Evolutionary conservation across 805 yeast species (phyloP).

Genomic region (Candida maris): DNA sequence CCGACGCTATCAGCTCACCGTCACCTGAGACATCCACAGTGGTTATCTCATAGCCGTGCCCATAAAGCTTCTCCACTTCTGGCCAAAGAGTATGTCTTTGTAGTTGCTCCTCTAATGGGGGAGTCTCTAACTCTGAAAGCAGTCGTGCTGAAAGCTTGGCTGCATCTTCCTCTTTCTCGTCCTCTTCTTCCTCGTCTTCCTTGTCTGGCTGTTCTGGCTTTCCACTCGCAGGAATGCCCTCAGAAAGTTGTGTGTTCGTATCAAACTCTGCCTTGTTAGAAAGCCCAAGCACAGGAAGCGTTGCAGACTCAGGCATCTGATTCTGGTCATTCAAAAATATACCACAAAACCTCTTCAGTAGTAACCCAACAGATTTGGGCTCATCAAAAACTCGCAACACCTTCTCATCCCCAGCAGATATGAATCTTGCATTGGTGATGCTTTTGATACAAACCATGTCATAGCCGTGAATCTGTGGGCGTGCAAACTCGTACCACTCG

Average conservation of each 20-base stretch:
- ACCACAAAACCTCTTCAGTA: slow-evolving; percentile 54
- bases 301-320: slow-evolving; percentile 75
- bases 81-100: slow-evolving; percentile 95
- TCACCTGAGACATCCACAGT: slow-evolving; percentile 70
- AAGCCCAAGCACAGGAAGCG: slow-evolving; percentile 88
- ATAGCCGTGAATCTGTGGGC: slow-evolving; percentile 98
- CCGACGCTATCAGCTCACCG: slow-evolving; percentile 67
- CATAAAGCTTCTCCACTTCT: slow-evolving; percentile 89
- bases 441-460: slow-evolving; percentile 83
- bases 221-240: slow-evolving; percentile 35
- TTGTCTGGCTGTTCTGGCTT: slow-evolving; percentile 36
- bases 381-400: slow-evolving; percentile 83
- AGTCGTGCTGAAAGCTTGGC: slow-evolving; percentile 44
- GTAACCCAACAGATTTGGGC: slow-evolving; percentile 70
- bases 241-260: slow-evolving; percentile 20
- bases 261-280: slow-evolving; percentile 81
- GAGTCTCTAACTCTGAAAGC: slow-evolving; percentile 43
- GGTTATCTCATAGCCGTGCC: slow-evolving; percentile 94
- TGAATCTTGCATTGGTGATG: slow-evolving; percentile 58
- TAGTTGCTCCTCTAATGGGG: slow-evolving; percentile 87
- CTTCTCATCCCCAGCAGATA: slow-evolving; percentile 96
- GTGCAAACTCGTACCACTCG: slow-evolving; percentile 87
- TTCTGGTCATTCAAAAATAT: slow-evolving; percentile 24
- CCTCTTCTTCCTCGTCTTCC: slow-evolving; percentile 40
- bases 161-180: slow-evolving; percentile 25